Evolutionary conservation across 108 stramenopile genomes (phyloP), one percentile per base, ranked within the genome.

Genomic region (Cyclotella choctawhatcheeana): DNA sequence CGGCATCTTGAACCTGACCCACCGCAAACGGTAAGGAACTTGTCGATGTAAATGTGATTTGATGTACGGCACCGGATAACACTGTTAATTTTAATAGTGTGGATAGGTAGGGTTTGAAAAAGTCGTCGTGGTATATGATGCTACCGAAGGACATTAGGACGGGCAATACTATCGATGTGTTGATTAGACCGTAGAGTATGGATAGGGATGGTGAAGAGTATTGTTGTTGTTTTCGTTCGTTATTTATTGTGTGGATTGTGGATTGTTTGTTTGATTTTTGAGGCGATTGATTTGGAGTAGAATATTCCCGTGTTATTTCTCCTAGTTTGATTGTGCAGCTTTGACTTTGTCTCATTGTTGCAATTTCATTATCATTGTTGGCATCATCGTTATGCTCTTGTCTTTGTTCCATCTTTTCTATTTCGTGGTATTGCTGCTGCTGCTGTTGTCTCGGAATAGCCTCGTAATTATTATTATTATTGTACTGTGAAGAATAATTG

Each of bases 1-100:
- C 79, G 10, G 98, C 98, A 81, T 99, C 98, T 81, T 98, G 98
- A 0, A 98, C 98, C 65, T 92, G 91, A 17, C 98, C 97, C 21
- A 98, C 94, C 6, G 97, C 97, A 74, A 97, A 99, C 20, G 95
- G 93, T 17, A 99, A 73, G 8, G 88, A 80, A 53, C 85, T 88
- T 27, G 94, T 73, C 14, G 89, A 60, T 13, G 89, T 89, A 81
- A 99, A 99, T 31, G 88, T 88, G 3, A 95, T 34, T 85, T 99
- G 98, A 75, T 99, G 98, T 44, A 99, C 84, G 48, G 94, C 86
- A 27, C 90, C 93, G 45, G 87, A 89, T 3, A 93, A 71, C 12
- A 93, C 60, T 4, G 92, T 93, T 16, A 96, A 76, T 69, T 96
- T 90, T 47, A 96, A 86, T 40, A 96, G 48, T 17, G 80, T 77